These are phyloP conservation scores for Amanita thiersii DNA, from an alignment of 768 basidiomycete species.

Conservation along the genomic window DNA sequence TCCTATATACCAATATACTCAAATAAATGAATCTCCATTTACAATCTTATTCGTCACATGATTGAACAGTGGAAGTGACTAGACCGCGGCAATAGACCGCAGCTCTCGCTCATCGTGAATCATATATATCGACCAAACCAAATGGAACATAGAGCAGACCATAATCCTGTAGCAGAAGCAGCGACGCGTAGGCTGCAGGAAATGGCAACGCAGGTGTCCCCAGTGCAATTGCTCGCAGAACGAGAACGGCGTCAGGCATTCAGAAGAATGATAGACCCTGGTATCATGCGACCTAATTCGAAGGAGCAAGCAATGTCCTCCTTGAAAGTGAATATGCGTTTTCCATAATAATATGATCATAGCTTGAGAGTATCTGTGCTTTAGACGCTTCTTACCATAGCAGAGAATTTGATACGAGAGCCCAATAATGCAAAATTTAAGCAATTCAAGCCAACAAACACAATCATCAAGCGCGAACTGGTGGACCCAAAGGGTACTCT, in stretches of 20 bases:
- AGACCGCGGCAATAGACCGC: too few relatives aligned
- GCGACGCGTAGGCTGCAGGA: constrained; percentile 34
- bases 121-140: too few relatives aligned
- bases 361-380: constrained; percentile 10
- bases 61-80: too few relatives aligned
- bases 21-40: too few relatives aligned
- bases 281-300: constrained; percentile 65
- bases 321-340: constrained; percentile 43
- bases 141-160: constrained; percentile 12
- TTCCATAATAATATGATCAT: constrained; percentile 10
- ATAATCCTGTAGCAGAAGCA: constrained; percentile 31
- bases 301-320: constrained; percentile 51
- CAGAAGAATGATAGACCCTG: constrained; percentile 71
- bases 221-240: constrained; percentile 36
- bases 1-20: background rate
- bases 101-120: too few relatives aligned
- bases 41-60: too few relatives aligned
- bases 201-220: constrained; percentile 23
- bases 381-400: constrained; percentile 59
- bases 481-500: constrained; percentile 69
- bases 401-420: constrained; percentile 67
- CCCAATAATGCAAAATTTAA: constrained; percentile 67
- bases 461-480: constrained; percentile 52
- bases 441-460: constrained; percentile 72
- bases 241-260: constrained; percentile 66